Base-by-base conservation (phyloP, 768 basidiomycete species). In the Lenzites betulinus region DNA sequence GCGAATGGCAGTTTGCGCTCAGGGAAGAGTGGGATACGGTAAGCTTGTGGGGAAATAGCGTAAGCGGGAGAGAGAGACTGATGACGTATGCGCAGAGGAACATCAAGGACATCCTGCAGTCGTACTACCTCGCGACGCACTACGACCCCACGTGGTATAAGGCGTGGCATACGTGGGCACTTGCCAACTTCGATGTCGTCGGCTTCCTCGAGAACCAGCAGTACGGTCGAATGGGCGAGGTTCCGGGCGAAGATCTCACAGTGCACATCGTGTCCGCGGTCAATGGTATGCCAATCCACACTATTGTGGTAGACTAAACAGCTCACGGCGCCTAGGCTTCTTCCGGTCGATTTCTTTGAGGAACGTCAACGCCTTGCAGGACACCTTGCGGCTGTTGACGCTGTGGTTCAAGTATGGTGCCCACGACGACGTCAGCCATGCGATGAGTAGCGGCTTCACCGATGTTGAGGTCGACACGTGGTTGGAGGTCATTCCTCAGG, bases 401-500 rank as follows among this genome's bases (percentile, higher is more conserved):
- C 77, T 99, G 2, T 99, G 97, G 97, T 99, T 99, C 82, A 96
- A 96, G 69, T 98, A 89, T 71, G 97, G 96, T 12, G 86, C 88
- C 30, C 87, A 95, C 62, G 86, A 90, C 49, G 89, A 93, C 58
- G 95, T 99, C 66, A 93, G 89, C 67, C 81, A 90, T 66, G 92
- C 94, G 0, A 95, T 99, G 81, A 85, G 82, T 25, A 87, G 77
- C 54, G 95, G 96, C 0, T 93, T 97, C 74, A 84, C 86, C 2
- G 86, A 85, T 39, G 93, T 99, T 38, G 93, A 92, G 70, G 88
- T 99, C 52, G 95, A 99, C 70, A 98, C 95, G 0, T 99, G 97
- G 97, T 81, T 99, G 39, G 95, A 98, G 69, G 97, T 99, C 64
- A 94, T 98, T 56, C 97, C 97, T 48, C 96, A 98, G 83, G 95